Evolutionary conservation across 805 yeast genomes (phyloP), one percentile per base, ranked within the genome.

Genomic region (Kodamaea neixiangensis): DNA sequence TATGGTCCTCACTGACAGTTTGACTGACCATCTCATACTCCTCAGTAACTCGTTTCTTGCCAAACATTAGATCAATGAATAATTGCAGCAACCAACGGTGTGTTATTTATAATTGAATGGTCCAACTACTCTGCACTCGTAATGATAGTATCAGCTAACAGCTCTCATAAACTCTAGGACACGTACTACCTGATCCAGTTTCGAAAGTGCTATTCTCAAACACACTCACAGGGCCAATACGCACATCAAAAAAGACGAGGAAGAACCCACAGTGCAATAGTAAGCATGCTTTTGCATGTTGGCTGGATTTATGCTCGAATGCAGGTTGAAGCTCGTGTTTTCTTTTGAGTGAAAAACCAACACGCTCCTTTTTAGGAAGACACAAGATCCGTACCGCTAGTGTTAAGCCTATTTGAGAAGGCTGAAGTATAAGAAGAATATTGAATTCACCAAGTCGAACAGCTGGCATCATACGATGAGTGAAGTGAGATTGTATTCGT

Each of bases 21-120:
- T 57, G 64, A 20, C 53, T 54, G 38, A 60, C 60, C 50, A 62
- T 46, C 44, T 62, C 66, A 44, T 61, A 62, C 39, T 58, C 61
- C 39, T 58, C 57, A 7, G 44, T 13, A 15, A 15, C 19, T n/a
- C 17, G 14, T 17, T 14, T n/a, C n/a, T 35, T 35, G n/a, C 40
- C 40, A 35, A 35, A 35, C 40, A 35, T 35, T 35, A 22, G 29
- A 22, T 22, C 29, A 22, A 22, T 22, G 9, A 22, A 22, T 22
- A 22, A 22, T 22, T 22, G 29, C 29, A 22, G 9, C 9, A 22
- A 9, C 9, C 9, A 22, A 22, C 29, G 29, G 29, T 5, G 9
- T 22, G 20, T 15, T 35, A 14, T 35, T 3, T 35, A 35, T 35
- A n/a, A 14, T 35, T 35, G 4, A 17, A n/a, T 14, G 14, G 9